Evolutionary conservation across 1,284 basidiomycete species (phyloP), one percentile per base, ranked within the genome.

Genomic region (Pyrrhoderma lamaoense): DNA sequence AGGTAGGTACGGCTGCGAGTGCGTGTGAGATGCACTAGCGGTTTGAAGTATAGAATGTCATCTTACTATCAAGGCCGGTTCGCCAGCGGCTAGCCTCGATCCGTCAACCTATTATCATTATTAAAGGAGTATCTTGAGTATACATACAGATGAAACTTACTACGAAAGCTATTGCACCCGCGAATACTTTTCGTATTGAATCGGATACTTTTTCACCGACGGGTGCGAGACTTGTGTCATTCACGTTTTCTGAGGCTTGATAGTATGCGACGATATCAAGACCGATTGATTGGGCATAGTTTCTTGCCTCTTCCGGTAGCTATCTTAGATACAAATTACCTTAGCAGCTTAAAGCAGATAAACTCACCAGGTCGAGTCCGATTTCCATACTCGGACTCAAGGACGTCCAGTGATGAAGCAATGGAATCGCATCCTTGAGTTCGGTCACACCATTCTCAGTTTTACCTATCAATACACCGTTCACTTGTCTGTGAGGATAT

Each of bases 321-420:
- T 21, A 19, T 31, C 27, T 31, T 5, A 31, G 27, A 31, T 18
- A 31, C 13, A 21, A 14, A 16, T 19, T 57, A 46, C 18, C 44
- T 35, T 34, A 27, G 43, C 13, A 35, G 37, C 21, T 27, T 40
- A 44, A n/a, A 49, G 9, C 14, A 45, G 16, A n/a, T 27, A 21
- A 21, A 67, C 77, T 61, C 59, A 86, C 85, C 59, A 89, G 65
- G 58, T 84, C 82, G 44, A 89, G 70, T 11, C 84, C 86, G 55
- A 86, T 80, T 61, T 88, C 85, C 80, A 86, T 85, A 79, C 84
- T 85, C 2, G 83, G 82, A 55, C 80, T 84, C 48, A 89, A 68
- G 57, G 74, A 81, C 8, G 85, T 86, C 86, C 85, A 89, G 60
- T 86, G 79, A 62, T 89, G 87, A 45, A 87, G 71, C 31, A 89